phyloP scores from a whole-genome alignment of 1,284 basidiomycete genomes.

The Microbotryum saponariae region DNA sequence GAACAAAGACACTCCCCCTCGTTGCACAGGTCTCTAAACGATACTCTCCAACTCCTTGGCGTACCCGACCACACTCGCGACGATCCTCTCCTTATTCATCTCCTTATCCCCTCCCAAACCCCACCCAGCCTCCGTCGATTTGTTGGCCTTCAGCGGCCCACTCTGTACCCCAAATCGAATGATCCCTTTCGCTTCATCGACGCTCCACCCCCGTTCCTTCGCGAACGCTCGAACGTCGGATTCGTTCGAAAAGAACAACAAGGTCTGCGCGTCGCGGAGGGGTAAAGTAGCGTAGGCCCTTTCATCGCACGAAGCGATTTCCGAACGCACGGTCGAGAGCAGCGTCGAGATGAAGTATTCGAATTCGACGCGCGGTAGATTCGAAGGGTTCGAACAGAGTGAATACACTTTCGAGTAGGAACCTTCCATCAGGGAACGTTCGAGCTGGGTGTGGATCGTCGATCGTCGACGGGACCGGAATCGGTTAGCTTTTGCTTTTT shows the following conservation, averaged over 20 bases:
- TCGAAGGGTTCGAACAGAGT: slow-evolving; percentile 50
- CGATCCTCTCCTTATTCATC: slow-evolving; percentile 72
- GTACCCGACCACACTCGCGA: slow-evolving; percentile 63
- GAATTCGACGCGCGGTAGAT: slow-evolving; percentile 58
- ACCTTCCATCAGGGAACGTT: slow-evolving; percentile 98
- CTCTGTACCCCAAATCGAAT: slow-evolving; percentile 54
- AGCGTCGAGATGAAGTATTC: slow-evolving; percentile 81
- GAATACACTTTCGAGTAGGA: slow-evolving; percentile 98
- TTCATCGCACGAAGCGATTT: slow-evolving; percentile 89
- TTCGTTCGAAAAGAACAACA: slow-evolving; percentile 75
- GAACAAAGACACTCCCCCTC: too few species aligned
- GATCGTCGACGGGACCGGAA: too few species aligned
- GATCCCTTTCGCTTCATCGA: background rate
- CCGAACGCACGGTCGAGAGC: slow-evolving; percentile 87
- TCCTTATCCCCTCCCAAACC: slow-evolving; percentile 69
- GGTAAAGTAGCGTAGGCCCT: slow-evolving; percentile 80
- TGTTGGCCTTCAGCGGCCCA: slow-evolving; percentile 42
- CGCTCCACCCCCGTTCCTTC: slow-evolving; percentile 45
- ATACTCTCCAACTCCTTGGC: slow-evolving; percentile 82
- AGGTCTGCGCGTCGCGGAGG: slow-evolving; percentile 74
- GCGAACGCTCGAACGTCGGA: slow-evolving; percentile 71
- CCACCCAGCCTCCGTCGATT: slow-evolving; percentile 52
- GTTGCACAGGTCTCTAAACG: slow-evolving; percentile 50
- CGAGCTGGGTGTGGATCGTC: slow-evolving; percentile 41
- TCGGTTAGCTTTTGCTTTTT: too few species aligned